Percentiles rank a stretch among this genome's conserved stretches.
Evolutionary conservation across 164 flowering plant genomes (phyloP).

Genomic region (Liriodendron chinense): DNA sequence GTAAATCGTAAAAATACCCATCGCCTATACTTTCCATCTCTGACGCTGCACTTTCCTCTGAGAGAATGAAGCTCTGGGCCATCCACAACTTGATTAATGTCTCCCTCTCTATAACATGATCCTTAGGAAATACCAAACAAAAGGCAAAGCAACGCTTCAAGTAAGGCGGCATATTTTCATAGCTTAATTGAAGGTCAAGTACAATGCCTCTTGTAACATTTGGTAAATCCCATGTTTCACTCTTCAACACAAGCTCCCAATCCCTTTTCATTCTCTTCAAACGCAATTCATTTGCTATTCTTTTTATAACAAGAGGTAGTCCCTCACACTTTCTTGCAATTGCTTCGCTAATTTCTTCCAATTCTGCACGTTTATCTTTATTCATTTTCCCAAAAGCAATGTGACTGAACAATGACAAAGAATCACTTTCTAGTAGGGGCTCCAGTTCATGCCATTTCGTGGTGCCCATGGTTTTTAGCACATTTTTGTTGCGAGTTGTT

Average conservation of each 20-base stretch:
- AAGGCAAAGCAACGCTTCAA: conserved; percentile 11
- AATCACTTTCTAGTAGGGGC: background rate
- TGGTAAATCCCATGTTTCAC: conserved; percentile 7
- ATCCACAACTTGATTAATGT: conserved; percentile 12
- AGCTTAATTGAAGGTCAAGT: conserved; percentile 9
- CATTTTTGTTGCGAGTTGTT: background rate
- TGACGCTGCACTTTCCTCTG: background rate
- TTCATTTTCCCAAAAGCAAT: background rate
- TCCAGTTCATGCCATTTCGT: background rate
- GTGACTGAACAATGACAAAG: background rate
- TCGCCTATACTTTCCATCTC: conserved; percentile 6
- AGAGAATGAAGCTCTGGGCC: conserved; percentile 10
- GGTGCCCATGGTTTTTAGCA: background rate
- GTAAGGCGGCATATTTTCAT: background rate
- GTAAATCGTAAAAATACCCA: conserved; percentile 3
- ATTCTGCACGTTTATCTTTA: background rate
- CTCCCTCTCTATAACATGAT: background rate
- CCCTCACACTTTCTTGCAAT: conserved; percentile 10
- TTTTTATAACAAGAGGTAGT: conserved; percentile 5
- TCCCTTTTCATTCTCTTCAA: background rate
- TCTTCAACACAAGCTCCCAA: conserved; percentile 6
- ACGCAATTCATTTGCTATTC: conserved; percentile 4
- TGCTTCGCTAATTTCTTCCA: background rate
- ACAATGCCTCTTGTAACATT: background rate
- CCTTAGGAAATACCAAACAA: conserved; percentile 7